phyloP scores from a whole-genome alignment of 2,329 filamentous ascomycete genomes.

The Knufia fluminis region DNA sequence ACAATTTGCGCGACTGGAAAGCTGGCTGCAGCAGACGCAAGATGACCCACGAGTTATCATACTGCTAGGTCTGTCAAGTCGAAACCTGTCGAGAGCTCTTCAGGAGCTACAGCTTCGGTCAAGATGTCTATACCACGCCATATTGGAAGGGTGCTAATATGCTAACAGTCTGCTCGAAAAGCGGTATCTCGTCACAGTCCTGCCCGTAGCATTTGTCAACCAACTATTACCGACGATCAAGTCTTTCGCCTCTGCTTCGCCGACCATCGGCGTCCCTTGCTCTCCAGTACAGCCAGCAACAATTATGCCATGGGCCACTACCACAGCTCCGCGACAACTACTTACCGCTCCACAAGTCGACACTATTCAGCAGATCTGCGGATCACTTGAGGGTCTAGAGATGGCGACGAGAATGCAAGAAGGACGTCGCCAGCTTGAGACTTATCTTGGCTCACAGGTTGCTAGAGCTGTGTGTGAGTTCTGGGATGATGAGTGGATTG shows the following conservation, averaged over 20 bases:
- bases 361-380: constrained; percentile 26
- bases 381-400: constrained; percentile 16
- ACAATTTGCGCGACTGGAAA: not conserved
- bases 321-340: constrained; percentile 12
- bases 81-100: not conserved
- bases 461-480: constrained; percentile 18
- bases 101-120: not conserved
- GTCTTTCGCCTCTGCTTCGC: not conserved
- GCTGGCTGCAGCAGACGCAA: not conserved
- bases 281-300: not conserved
- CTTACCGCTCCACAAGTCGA: constrained; percentile 26
- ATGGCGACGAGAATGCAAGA: constrained; percentile 15
- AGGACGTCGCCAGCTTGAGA: constrained; percentile 10
- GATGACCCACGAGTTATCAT: not conserved
- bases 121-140: not conserved
- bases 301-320: not conserved
- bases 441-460: constrained; percentile 10
- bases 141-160: not conserved
- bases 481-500: constrained; percentile 20
- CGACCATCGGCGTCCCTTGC: not conserved
- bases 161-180: not conserved
- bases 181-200: not conserved
- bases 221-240: not conserved
- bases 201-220: not conserved
- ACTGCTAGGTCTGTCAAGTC: not conserved